Evolutionary conservation across 2,329 filamentous ascomycete species (phyloP).

Genomic region (Dactylonectria macrodidyma): DNA sequence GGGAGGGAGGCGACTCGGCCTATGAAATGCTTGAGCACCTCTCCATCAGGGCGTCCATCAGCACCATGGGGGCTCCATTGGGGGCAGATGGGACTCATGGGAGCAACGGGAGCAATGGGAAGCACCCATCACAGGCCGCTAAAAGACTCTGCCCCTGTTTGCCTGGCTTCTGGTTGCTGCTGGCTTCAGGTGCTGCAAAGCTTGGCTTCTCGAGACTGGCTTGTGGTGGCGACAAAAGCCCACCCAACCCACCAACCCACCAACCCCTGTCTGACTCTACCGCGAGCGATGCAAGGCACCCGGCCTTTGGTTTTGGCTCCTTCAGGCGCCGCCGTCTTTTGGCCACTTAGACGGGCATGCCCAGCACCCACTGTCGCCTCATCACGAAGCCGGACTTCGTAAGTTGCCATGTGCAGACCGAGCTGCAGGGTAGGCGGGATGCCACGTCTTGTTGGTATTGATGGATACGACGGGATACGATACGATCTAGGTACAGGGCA

Average conservation of each 20-base stretch:
- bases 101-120: constrained; percentile 15
- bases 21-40: constrained; percentile 40
- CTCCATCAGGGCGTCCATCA: constrained; percentile 32
- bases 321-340: constrained; percentile 18
- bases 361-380: constrained; percentile 24
- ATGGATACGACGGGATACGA: neutral
- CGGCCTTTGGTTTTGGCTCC: constrained; percentile 11
- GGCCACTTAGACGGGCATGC: constrained; percentile 11
- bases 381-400: constrained; percentile 25
- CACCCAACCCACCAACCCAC: neutral
- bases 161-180: constrained; percentile 6
- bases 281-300: constrained; percentile 26
- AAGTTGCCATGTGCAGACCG: neutral
- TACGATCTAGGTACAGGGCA: constrained; percentile 3
- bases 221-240: constrained; percentile 1
- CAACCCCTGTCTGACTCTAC: constrained; percentile 14
- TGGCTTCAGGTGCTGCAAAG: neutral
- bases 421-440: constrained; percentile 20
- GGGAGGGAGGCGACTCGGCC: constrained; percentile 33
- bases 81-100: constrained; percentile 26
- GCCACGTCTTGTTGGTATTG: neutral
- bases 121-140: constrained; percentile 4
- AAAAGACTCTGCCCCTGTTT: constrained; percentile 14
- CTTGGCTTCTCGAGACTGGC: neutral
- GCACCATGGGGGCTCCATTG: constrained; percentile 23